Conservation (phyloP, 2,329 filamentous ascomycete species). For the Penicillium fuscoglaucum region DNA sequence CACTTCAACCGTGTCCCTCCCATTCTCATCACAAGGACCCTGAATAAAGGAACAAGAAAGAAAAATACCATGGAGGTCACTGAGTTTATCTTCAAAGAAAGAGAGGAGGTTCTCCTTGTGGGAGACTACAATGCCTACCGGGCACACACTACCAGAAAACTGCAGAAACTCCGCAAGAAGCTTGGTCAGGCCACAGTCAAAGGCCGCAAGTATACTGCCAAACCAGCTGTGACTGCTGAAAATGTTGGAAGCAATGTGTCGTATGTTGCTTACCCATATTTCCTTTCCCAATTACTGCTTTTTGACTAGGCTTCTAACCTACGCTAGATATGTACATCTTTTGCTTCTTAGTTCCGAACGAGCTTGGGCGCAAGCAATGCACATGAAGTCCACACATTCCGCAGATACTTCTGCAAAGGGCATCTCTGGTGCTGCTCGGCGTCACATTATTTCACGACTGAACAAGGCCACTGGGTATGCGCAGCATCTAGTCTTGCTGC, state of each 20-base stretch:
- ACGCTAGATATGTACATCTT: slow-evolving; percentile 69
- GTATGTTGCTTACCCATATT: slow-evolving; percentile 53
- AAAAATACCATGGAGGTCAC: slow-evolving; percentile 77
- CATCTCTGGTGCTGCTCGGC: slow-evolving; percentile 74
- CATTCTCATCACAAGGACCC: slow-evolving; percentile 6
- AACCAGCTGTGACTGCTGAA: slow-evolving; percentile 68
- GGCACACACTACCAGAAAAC: slow-evolving; percentile 72
- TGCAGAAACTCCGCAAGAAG: slow-evolving; percentile 81
- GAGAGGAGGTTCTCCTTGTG: slow-evolving; percentile 80
- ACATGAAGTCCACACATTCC: slow-evolving; percentile 80
- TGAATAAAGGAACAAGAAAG: slow-evolving; percentile 4
- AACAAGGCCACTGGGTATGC: slow-evolving; percentile 75
- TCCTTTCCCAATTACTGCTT: background rate
- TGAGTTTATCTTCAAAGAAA: slow-evolving; percentile 72
- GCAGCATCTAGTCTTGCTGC: slow-evolving; percentile 63
- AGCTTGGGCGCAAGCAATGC: slow-evolving; percentile 94
- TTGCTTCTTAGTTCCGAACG: slow-evolving; percentile 83
- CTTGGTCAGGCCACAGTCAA: slow-evolving; percentile 80
- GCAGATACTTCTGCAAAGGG: slow-evolving; percentile 71
- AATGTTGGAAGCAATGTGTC: slow-evolving; percentile 73
- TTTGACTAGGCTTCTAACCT: slow-evolving; percentile 15
- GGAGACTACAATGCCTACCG: slow-evolving; percentile 89
- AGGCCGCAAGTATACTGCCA: slow-evolving; percentile 79
- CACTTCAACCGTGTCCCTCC: slow-evolving; percentile 21
- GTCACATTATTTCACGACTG: slow-evolving; percentile 85